Percentiles rank a stretch among this genome's conserved stretches.
Conservation (phyloP, 495 filamentous ascomycete species). For the Bombardia bombarda region DNA sequence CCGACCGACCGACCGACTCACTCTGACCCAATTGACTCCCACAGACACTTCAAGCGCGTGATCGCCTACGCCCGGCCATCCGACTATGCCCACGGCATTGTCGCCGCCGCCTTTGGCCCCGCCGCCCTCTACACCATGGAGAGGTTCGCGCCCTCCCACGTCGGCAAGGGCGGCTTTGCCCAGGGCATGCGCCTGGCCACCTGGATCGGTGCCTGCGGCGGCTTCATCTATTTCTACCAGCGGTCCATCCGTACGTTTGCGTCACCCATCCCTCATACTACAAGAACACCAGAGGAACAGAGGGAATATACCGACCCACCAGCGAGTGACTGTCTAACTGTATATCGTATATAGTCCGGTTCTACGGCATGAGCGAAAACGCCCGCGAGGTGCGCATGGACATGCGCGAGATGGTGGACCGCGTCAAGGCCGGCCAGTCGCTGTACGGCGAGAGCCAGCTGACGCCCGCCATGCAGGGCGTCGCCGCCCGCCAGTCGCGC, state of each 20-base stretch:
- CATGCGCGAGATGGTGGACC: slow-evolving; percentile 95
- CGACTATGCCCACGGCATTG: slow-evolving; percentile 68
- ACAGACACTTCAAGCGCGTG: slow-evolving; percentile 84
- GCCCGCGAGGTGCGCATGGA: slow-evolving; percentile 86
- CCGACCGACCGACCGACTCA: not conserved
- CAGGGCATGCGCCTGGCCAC: slow-evolving; percentile 71
- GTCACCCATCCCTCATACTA: no score
- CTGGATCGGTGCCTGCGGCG: slow-evolving; percentile 62
- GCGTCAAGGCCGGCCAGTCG: slow-evolving; percentile 83
- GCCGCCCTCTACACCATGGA: slow-evolving; percentile 70
- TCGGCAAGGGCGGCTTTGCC: slow-evolving; percentile 70
- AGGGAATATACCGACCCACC: no score
- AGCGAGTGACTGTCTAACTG: no score
- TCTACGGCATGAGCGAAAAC: slow-evolving; percentile 93
- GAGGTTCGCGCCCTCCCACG: slow-evolving; percentile 69
- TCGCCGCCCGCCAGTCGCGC: slow-evolving; percentile 84
- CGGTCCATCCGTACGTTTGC: slow-evolving; percentile 48
- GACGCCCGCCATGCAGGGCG: slow-evolving; percentile 84
- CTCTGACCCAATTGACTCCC: slow-evolving; percentile 17
- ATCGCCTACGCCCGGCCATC: slow-evolving; percentile 73
- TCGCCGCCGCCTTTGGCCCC: slow-evolving; percentile 59
- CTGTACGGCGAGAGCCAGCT: slow-evolving; percentile 78
- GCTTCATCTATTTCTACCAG: slow-evolving; percentile 73
- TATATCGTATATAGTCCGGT: slow-evolving; percentile 76
- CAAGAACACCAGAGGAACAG: no score